Conservation (phyloP, 345 rosid species). For the Salix caprea region DNA sequence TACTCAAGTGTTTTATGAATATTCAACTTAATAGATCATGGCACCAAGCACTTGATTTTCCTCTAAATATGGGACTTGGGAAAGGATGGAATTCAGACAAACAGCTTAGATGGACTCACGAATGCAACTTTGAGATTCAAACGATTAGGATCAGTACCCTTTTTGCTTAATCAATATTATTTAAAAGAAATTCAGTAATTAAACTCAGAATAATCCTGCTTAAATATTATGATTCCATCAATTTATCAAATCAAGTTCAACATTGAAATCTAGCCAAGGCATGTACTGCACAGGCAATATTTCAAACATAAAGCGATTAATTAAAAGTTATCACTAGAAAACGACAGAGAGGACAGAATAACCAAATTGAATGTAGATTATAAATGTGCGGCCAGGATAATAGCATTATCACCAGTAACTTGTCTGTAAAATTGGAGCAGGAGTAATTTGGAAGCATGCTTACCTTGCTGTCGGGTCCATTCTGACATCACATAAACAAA, state of each 20-base stretch:
- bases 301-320: background rate
- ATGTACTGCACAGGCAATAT: background rate
- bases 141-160: too few species aligned
- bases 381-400: background rate
- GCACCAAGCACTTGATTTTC: too few species aligned
- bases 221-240: too few species aligned
- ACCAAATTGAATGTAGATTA: too few species aligned
- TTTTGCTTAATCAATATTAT: too few species aligned
- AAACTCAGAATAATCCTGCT: background rate
- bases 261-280: background rate
- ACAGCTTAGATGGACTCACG: too few species aligned
- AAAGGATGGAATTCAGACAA: too few species aligned
- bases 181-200: background rate
- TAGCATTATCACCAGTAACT: background rate
- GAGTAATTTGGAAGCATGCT: constrained; percentile 15
- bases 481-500: constrained; percentile 78
- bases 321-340: background rate
- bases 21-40: too few species aligned
- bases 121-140: too few species aligned
- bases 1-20: too few species aligned
- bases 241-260: background rate
- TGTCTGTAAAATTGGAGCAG: background rate
- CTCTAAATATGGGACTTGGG: background rate
- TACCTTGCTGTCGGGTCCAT: constrained; percentile 90
- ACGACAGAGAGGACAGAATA: background rate